Conservation (phyloP, 306 rosid species). For the Abrus pulchellus region DNA sequence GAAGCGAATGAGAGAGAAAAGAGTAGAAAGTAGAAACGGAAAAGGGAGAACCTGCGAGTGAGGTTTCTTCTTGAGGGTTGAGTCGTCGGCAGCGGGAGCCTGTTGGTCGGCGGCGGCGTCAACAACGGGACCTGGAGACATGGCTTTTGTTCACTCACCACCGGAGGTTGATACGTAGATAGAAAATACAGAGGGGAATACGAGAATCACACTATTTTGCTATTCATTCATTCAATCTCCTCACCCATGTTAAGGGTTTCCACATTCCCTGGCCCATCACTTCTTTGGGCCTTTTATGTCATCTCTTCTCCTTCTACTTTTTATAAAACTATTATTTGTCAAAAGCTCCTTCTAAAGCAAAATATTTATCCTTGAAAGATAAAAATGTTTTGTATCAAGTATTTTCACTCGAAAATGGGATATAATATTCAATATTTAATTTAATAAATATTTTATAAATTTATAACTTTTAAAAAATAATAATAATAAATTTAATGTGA, state of each 20-base stretch:
- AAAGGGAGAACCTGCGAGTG: slow-evolving; percentile 51
- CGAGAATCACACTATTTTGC: not conserved
- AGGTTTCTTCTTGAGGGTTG: slow-evolving; percentile 51
- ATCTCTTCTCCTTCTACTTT: not conserved
- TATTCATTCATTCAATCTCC: not conserved
- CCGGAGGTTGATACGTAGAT: not conserved
- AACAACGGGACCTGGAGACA: slow-evolving; percentile 82
- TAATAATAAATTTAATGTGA: no score
- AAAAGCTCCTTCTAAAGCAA: not conserved
- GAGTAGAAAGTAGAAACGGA: not conserved
- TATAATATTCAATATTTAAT: no score
- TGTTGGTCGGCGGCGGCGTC: slow-evolving; percentile 56
- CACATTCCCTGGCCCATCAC: not conserved
- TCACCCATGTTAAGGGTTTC: slow-evolving; percentile 19
- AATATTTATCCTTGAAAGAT: not conserved
- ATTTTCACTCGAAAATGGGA: no score
- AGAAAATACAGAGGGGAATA: not conserved
- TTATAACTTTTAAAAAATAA: no score
- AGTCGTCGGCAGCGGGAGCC: slow-evolving; percentile 49
- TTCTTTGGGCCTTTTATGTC: slow-evolving; percentile 6
- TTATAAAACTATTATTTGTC: no score
- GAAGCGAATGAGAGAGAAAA: not conserved
- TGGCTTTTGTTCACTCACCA: slow-evolving; percentile 42
- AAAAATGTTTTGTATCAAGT: no score
- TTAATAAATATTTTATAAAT: no score